Evolutionary conservation across 306 rosid genomes (phyloP).

Genomic region (Pterocarpus macrocarpus): DNA sequence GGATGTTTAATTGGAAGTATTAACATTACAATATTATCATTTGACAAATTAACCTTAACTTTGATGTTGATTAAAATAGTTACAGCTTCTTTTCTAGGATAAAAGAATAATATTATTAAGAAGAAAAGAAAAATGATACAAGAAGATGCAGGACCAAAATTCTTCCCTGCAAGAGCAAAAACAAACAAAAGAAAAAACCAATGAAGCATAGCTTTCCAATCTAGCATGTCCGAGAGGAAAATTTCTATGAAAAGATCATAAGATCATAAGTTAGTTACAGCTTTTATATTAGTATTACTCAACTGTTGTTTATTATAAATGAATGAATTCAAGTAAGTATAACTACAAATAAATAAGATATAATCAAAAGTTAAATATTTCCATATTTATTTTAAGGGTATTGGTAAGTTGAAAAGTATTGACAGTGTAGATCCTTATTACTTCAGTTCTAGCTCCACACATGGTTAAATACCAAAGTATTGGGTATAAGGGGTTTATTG

Average conservation of each 20-base stretch:
- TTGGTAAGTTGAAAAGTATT: not conserved
- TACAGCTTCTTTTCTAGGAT: not conserved
- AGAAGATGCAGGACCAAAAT: no score
- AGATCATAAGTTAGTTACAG: not conserved
- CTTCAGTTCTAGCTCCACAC: not conserved
- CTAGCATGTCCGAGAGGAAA: no score
- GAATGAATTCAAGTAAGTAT: not conserved
- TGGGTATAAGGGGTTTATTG: not conserved
- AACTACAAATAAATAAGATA: not conserved
- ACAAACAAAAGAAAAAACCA: no score
- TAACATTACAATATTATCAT: not conserved
- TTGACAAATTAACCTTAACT: not conserved
- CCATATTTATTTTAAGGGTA: constrained; percentile 16
- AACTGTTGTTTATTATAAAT: not conserved
- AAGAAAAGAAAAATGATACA: no score
- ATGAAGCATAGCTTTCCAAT: no score
- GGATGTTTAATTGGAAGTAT: not conserved
- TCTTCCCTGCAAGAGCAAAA: no score
- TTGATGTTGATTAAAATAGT: not conserved
- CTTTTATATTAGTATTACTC: not conserved
- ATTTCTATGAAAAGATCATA: no score
- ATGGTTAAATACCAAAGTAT: constrained; percentile 7
- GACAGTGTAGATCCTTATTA: not conserved
- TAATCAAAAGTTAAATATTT: not conserved
- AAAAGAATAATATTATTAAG: no score